Conservation (phyloP, 2,329 filamentous ascomycete species). For the Beauveria sp. region DNA sequence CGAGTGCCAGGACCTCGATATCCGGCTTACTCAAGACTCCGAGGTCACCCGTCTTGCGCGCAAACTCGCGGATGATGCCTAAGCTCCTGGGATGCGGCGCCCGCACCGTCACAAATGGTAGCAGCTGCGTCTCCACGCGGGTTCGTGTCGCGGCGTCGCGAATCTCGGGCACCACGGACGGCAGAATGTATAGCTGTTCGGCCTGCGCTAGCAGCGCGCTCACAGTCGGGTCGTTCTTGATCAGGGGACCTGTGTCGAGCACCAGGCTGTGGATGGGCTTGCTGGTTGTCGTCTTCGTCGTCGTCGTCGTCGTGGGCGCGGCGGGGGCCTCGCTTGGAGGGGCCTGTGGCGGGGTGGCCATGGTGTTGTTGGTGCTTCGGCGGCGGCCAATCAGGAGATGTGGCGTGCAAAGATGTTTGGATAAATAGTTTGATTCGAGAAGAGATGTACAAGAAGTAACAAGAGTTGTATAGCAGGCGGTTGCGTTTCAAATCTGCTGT, state of each 20-base stretch:
- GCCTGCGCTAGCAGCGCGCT: conserved; percentile 74
- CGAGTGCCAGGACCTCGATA: conserved; percentile 79
- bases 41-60: conserved; percentile 81
- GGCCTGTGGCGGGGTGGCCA: conserved; percentile 10
- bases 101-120: conserved; percentile 76
- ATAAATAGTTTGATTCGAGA: not conserved
- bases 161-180: conserved; percentile 82
- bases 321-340: conserved; percentile 8
- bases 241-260: conserved; percentile 84
- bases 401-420: not conserved
- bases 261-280: conserved; percentile 79
- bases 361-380: not conserved
- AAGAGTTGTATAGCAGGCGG: not conserved
- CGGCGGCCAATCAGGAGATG: too few species aligned
- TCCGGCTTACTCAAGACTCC: conserved; percentile 83
- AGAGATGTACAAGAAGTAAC: too few species aligned
- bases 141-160: conserved; percentile 72
- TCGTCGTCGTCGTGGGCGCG: not conserved
- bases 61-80: conserved; percentile 75
- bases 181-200: conserved; percentile 73
- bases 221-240: conserved; percentile 83
- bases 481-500: not conserved
- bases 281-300: conserved; percentile 11
- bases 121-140: conserved; percentile 74
- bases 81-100: conserved; percentile 69